Base-by-base conservation (phyloP, 2,329 filamentous ascomycete species). In the Cercospora sojina region DNA sequence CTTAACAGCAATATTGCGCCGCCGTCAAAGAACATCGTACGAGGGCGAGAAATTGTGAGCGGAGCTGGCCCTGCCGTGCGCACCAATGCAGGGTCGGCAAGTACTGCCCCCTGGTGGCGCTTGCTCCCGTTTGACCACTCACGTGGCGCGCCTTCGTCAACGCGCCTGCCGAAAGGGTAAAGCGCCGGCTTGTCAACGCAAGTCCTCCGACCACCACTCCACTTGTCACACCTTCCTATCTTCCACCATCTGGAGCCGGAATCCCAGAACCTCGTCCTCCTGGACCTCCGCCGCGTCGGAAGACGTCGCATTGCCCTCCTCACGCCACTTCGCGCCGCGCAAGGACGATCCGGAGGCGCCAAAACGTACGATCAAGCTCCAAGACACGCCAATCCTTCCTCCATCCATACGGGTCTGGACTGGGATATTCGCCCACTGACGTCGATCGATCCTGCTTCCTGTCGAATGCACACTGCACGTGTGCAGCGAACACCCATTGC, bases 191-290 rank as follows among this genome's bases (percentile, higher is more conserved):
- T n/a, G 23, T 32, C 18, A 12, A 31, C 27, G 8, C 53, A 0
- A 20, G n/a, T 32, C 53, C 53, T 57, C 53, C 53, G 53, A 62
- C 35, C 57, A 65, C 43, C 51, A n/a, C 59, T 62, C 64, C 64
- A 66, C 64, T 62, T 59, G 53, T 59, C 64, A 59, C 53, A 43
- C 38, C 32, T 57, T 57, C 16, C 6, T n/a, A 31, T 43, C 32
- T 6, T 47, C 10, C 38, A 47, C 38, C 5, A 3, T 49, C 27
- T 35, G 29, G 20, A 20, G 18, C 20, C 60, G 49, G 60, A 56
- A 41, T 23, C 27, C 35, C 27, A 56, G 9, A 29, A 13, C 9
- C 23, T 41, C 60, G 60, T 35, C 7, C 23, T 38, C 27, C 27
- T 47, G 12, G 4, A 18, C 9, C 20, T 35, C 25, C n/a, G 8